Evolutionary conservation across 2,329 filamentous ascomycete species (phyloP), one percentile per base, ranked within the genome.

Genomic region (Chrysoporthe austroafricana): DNA sequence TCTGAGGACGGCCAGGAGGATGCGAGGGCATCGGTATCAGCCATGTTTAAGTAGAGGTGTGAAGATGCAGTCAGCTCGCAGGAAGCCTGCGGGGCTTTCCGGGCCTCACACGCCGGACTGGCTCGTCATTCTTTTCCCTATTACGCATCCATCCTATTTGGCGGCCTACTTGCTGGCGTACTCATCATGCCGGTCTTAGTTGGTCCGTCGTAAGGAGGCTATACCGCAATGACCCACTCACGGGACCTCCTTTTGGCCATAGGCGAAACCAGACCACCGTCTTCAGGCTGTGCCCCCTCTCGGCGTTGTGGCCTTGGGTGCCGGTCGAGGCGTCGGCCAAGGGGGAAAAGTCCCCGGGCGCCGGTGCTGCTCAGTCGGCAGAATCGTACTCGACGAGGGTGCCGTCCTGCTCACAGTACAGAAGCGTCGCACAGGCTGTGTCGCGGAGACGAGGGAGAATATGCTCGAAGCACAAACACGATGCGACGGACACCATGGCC

Each of bases 251-350:
- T 39, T 42, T 42, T n/a, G 11, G 1, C 54, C 54, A 21, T 63
- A n/a, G 21, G 14, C 42, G 14, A 50, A 21, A 42, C 16, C 54
- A 50, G 54, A 36, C n/a, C 63, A 26, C 50, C 54, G 18, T 60
- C 46, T 18, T 26, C 44, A 56, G 44, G 9, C 62, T 39, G 43
- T 43, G 11, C 43, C 11, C 11, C 42, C 43, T 11, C 44, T 44
- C 56, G 63, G 63, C 43, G 52, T 59, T 52, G 56, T 48, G 46
- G 16, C 56, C 43, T 21, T 43, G 63, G 34, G n/a, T 39, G 44
- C 63, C 63, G 54, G 44, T 46, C n/a, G 54, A 32, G 32, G 59
- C 43, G 63, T 64, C 63, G 63, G 63, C 54, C 63, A 48, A 64
- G 26, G 42, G 36, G 16, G n/a, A 48, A 50, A 57, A 64, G 63